Conservation (phyloP, 129 eudicot species). For the Sambucus nigra region DNA sequence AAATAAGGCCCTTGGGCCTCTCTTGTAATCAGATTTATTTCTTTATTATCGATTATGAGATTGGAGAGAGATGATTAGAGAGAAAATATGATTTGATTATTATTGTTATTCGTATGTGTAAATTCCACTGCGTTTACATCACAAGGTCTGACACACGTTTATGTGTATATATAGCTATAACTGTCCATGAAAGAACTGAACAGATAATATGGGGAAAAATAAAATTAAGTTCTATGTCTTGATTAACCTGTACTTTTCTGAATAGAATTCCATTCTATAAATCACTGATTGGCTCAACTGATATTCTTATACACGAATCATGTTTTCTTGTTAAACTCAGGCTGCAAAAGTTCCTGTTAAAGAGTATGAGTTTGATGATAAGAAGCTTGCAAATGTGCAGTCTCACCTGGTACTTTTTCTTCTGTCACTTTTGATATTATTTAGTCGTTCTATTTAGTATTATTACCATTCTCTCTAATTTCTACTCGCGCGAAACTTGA, state of each 20-base stretch:
- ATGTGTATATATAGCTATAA: too few relatives aligned
- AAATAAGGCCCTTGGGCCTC: too few relatives aligned
- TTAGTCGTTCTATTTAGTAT: background rate
- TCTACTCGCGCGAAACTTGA: background rate
- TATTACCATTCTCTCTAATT: background rate
- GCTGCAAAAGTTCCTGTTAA: conserved; percentile 79
- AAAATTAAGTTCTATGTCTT: too few relatives aligned
- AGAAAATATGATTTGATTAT: too few relatives aligned
- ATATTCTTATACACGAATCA: background rate
- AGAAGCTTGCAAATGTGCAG: conserved; percentile 70
- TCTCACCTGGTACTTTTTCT: conserved; percentile 60
- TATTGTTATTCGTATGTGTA: too few relatives aligned
- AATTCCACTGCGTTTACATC: too few relatives aligned
- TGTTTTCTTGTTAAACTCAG: conserved; percentile 27
- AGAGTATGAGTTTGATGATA: conserved; percentile 67
- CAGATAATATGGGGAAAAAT: too few relatives aligned
- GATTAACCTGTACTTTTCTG: too few relatives aligned
- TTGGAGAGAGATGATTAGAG: too few relatives aligned
- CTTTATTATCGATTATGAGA: too few relatives aligned
- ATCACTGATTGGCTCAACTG: background rate
- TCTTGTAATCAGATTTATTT: too few relatives aligned
- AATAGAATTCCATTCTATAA: background rate
- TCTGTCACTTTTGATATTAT: background rate
- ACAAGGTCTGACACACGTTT: too few relatives aligned
- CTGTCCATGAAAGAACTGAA: background rate